Percentiles rank a stretch among this genome's conserved stretches.
Conservation (phyloP, 1,284 basidiomycete genomes). For the Tilletia walkeri region DNA sequence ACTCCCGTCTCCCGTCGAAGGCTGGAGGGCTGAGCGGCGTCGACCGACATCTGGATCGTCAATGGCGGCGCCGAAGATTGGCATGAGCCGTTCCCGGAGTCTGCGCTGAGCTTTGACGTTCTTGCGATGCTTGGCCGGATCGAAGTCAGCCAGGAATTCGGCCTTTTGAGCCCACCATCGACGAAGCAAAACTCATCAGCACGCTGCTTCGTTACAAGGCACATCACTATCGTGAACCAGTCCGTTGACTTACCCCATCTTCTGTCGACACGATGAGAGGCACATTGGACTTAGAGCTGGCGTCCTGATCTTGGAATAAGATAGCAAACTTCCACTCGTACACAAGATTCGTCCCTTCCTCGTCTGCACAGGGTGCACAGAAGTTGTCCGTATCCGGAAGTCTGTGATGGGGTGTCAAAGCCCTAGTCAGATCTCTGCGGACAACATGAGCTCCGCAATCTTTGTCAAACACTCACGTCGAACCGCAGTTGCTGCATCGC, state of each 20-base stretch:
- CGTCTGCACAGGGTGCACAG: constrained; percentile 8
- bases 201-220: not conserved
- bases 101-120: constrained; percentile 15
- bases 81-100: not conserved
- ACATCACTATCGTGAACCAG: not conserved
- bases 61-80: constrained; percentile 4
- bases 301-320: not conserved
- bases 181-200: not conserved
- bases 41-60: not conserved
- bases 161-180: not conserved
- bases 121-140: constrained; percentile 3
- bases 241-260: not conserved
- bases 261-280: not conserved
- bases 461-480: not conserved
- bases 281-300: not conserved
- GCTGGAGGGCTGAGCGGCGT: not conserved
- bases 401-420: not conserved
- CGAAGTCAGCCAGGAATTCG: not conserved
- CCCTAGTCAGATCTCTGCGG: not conserved
- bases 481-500: not conserved
- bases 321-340: constrained; percentile 10
- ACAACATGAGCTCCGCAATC: not conserved
- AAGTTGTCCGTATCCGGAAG: constrained; percentile 5
- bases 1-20: not conserved
- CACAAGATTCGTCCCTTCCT: constrained; percentile 4